Evolutionary conservation across 2,329 filamentous ascomycete species (phyloP).

Genomic region (Neoscytalidium dimidiatum): DNA sequence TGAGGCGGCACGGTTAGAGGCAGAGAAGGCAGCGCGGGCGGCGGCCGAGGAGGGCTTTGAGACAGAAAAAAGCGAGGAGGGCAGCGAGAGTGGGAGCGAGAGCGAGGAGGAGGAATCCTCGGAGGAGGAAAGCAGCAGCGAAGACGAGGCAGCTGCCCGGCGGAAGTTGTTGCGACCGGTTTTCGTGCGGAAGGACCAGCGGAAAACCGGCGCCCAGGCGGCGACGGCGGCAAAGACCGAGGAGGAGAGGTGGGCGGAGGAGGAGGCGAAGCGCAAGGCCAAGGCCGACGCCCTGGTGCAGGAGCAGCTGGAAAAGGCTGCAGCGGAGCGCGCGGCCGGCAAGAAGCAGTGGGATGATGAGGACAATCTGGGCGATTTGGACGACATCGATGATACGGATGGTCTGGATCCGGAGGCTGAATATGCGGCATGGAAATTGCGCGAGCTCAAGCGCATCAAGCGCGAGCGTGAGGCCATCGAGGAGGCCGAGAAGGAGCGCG

Average conservation of each 20-base stretch:
- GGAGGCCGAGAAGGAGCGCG: slow-evolving; percentile 77
- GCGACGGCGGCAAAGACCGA: slow-evolving; percentile 34
- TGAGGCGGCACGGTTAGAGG: slow-evolving; percentile 28
- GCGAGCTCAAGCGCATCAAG: slow-evolving; percentile 86
- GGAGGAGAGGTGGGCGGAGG: slow-evolving; percentile 49
- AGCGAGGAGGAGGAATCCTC: slow-evolving; percentile 33
- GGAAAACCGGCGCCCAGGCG: slow-evolving; percentile 38
- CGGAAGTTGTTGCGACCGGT: slow-evolving; percentile 62
- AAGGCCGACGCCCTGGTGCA: slow-evolving; percentile 80
- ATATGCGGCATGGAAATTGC: slow-evolving; percentile 87
- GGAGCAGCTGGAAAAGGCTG: slow-evolving; percentile 78
- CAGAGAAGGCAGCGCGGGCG: slow-evolving; percentile 27
- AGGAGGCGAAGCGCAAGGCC: slow-evolving; percentile 63
- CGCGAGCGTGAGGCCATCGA: slow-evolving; percentile 85
- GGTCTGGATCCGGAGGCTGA: slow-evolving; percentile 85
- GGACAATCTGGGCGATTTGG: slow-evolving; percentile 64
- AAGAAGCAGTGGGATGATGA: slow-evolving; percentile 86
- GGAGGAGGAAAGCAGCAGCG: slow-evolving; percentile 51
- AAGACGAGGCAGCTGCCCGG: slow-evolving; percentile 58
- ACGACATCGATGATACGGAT: slow-evolving; percentile 86
- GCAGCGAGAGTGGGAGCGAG: slow-evolving; percentile 22
- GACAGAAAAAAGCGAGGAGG: slow-evolving; percentile 50
- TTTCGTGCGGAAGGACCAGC: slow-evolving; percentile 66
- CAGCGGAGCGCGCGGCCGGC: slow-evolving; percentile 70
- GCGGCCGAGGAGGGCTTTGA: slow-evolving; percentile 62